Conservation (phyloP, 257 asterid genomes). For the Fraxinus pennsylvanica region DNA sequence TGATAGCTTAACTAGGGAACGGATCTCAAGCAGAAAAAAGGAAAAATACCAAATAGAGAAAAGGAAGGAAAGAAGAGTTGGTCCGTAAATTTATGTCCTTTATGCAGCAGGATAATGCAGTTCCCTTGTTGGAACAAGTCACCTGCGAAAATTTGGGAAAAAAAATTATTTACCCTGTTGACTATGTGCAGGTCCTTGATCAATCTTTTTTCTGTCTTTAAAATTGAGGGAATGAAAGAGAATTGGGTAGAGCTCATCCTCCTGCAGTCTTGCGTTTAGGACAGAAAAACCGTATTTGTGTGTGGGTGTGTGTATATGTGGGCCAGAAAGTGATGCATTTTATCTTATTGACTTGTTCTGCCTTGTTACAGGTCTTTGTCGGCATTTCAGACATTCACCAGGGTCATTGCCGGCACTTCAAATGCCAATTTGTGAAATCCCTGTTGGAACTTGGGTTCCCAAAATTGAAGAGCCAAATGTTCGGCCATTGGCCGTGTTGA, state of each 20-base stretch:
- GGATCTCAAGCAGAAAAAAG: background rate
- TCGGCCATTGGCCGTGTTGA: slow-evolving; percentile 80
- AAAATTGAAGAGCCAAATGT: slow-evolving; percentile 69
- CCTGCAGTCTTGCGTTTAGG: background rate
- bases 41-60: background rate
- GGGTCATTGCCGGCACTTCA: slow-evolving; percentile 74
- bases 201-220: background rate
- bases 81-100: background rate
- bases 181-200: background rate
- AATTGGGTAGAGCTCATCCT: background rate
- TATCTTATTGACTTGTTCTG: slow-evolving; percentile 13
- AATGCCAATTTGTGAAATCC: slow-evolving; percentile 64
- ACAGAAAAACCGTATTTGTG: background rate
- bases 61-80: background rate
- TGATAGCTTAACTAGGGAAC: background rate
- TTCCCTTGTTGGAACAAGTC: background rate
- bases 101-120: background rate
- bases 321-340: background rate
- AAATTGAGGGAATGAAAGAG: background rate
- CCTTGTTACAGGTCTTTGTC: slow-evolving; percentile 68
- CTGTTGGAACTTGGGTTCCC: slow-evolving; percentile 92
- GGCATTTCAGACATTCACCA: slow-evolving; percentile 76
- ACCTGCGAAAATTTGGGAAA: background rate
- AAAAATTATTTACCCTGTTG: background rate
- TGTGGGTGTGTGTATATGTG: background rate